phyloP scores from a whole-genome alignment of 2,329 filamentous ascomycete species.

The Cladophialophora psammophila region DNA sequence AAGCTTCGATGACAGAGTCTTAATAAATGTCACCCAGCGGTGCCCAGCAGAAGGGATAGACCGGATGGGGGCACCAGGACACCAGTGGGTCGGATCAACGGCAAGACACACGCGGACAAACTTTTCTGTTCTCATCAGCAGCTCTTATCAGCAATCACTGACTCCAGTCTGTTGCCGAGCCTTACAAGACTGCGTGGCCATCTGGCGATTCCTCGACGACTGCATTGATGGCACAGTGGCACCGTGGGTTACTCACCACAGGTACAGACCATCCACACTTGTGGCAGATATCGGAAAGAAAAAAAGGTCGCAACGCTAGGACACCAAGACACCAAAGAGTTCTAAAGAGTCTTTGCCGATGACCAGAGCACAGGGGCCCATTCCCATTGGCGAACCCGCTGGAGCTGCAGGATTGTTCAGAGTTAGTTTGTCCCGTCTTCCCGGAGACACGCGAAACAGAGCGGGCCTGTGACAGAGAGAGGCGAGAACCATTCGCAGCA shows the following conservation, averaged over 20 bases:
- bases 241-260: neutral
- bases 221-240: neutral
- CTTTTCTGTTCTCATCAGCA: neutral
- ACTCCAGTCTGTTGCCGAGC: slow-evolving; percentile 4
- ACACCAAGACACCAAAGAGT: neutral
- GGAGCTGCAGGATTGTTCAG: neutral
- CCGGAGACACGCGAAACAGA: neutral
- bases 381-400: neutral
- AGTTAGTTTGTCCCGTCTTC: neutral
- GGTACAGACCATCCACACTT: neutral
- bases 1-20: neutral
- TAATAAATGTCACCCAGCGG: neutral
- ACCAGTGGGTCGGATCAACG: slow-evolving; percentile 7
- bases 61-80: neutral
- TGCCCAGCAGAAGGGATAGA: neutral
- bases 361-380: neutral
- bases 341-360: too few species aligned
- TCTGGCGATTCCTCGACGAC: neutral
- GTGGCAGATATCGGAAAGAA: neutral
- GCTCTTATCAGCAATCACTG: slow-evolving; percentile 20
- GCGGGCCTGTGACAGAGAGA: neutral
- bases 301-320: neutral
- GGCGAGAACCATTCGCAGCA: neutral
- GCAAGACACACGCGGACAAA: neutral
- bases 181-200: neutral